Conservation (phyloP, 139 green algal species). For the Tetraselmis striata region DNA sequence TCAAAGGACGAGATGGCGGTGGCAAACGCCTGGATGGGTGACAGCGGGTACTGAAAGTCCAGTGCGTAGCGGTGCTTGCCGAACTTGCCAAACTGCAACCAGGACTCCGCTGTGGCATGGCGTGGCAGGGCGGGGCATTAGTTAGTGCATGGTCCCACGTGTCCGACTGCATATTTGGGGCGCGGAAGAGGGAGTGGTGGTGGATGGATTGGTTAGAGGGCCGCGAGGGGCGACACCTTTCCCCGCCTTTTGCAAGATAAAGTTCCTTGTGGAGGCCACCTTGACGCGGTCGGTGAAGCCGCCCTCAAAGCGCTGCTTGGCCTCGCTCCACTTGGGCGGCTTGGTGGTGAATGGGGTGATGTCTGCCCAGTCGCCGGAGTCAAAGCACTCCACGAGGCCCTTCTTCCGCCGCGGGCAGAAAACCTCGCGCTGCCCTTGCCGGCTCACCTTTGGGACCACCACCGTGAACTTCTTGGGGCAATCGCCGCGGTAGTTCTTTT, state of each 20-base stretch:
- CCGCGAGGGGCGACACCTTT: no score
- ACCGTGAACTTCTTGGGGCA: not conserved
- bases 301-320: constrained; percentile 3
- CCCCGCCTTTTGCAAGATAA: not conserved
- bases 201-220: no score
- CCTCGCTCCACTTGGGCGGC: constrained; percentile 1
- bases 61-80: constrained; percentile 1
- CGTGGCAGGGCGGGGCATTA: no score
- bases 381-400: not conserved
- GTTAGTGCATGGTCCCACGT: no score
- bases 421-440: not conserved
- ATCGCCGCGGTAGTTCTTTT: not conserved
- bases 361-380: not conserved
- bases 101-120: not conserved
- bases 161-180: no score
- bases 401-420: constrained; percentile 2
- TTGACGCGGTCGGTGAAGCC: constrained; percentile 6
- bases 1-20: constrained; percentile 6
- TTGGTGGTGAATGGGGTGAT: not conserved
- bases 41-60: constrained; percentile 4
- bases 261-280: not conserved
- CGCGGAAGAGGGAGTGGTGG: no score
- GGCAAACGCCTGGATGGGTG: constrained; percentile 5
- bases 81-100: constrained; percentile 9
- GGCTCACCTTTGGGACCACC: not conserved